Evolutionary conservation across 768 basidiomycete genomes (phyloP), one percentile per base, ranked within the genome.

Genomic region (Tephrocybe sp.): DNA sequence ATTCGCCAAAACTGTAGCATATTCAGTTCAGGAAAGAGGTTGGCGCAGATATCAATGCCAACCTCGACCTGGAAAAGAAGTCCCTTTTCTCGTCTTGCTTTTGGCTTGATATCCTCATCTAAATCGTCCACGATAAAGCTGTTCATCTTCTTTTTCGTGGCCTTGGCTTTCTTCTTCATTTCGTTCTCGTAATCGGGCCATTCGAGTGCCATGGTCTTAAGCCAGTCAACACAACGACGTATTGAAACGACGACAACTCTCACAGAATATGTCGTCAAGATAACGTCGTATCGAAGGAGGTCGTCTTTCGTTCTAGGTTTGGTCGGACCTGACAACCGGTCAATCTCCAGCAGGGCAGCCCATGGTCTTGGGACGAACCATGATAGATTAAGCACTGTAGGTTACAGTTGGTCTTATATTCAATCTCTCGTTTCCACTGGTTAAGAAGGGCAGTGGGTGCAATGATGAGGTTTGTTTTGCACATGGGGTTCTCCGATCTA

Each of bases 381-480:
- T 89, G 88, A 62, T 89, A 86, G 28, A 88, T 80, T 3, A 78
- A 63, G 46, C 81, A 79, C 25, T 69, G 73, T 25, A 84, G 59
- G 7, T 65, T 69, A 34, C 68, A 68, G 52, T 75, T 76, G 1
- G 81, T 80, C 68, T 81, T 81, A 40, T 74, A 70, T 61, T 85
- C 80, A 25, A 81, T 78, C 65, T 85, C 84, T 26, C 71, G 60
- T 59, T 78, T 76, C 84, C 84, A 85, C 53, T 90, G 89, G 43
- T 81, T 75, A 10, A 90, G 72, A 7, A 90, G 68, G 1, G 86
- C 83, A 14, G 83, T 65, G 6, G 84, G 85, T 1, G 85, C 83
- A 21, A 90, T 63, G 50, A 92, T 81, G 0, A 92, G 73, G 20
- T 80, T 90, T 0, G 82, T 80, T 65, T 85, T 86, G 65, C 77